Conservation (phyloP, 495 filamentous ascomycete species). For the Penicillium parvum region DNA sequence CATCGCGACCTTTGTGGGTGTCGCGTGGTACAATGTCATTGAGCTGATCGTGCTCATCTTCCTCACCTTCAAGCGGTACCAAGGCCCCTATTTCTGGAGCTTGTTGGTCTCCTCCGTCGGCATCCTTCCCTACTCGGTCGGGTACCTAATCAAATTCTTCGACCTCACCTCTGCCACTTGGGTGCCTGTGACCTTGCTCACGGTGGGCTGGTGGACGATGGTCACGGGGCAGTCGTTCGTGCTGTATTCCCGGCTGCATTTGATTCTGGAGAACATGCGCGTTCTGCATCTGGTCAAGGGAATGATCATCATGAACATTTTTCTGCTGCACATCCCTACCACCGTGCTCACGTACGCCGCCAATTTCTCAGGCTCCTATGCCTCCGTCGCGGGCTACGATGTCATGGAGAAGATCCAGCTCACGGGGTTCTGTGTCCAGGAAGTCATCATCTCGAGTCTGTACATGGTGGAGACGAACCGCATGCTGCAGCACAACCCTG, state of each 20-base stretch:
- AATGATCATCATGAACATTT: slow-evolving; percentile 35
- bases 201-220: slow-evolving; percentile 38
- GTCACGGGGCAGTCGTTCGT: slow-evolving; percentile 40
- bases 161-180: slow-evolving; percentile 23
- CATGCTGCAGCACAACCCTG: slow-evolving; percentile 22
- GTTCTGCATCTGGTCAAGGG: slow-evolving; percentile 25
- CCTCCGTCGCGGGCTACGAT: slow-evolving; percentile 22
- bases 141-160: slow-evolving; percentile 37
- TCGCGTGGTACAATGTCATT: slow-evolving; percentile 37
- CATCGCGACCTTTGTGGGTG: slow-evolving; percentile 32
- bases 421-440: slow-evolving; percentile 28
- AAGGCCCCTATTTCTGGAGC: slow-evolving; percentile 42
- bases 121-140: slow-evolving; percentile 31
- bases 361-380: slow-evolving; percentile 15
- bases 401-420: slow-evolving; percentile 29
- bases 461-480: slow-evolving; percentile 32
- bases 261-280: slow-evolving; percentile 25
- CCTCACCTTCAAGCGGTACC: slow-evolving; percentile 35
- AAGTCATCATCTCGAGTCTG: slow-evolving; percentile 26
- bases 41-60: slow-evolving; percentile 41
- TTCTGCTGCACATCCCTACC: slow-evolving; percentile 35
- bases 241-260: slow-evolving; percentile 39
- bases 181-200: slow-evolving; percentile 29
- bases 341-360: slow-evolving; percentile 29
- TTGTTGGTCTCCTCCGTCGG: slow-evolving; percentile 34